Percentiles rank a stretch among this genome's conserved stretches.
phyloP scores from a whole-genome alignment of 768 basidiomycete genomes.

The Candolleomyces aberdarensis region DNA sequence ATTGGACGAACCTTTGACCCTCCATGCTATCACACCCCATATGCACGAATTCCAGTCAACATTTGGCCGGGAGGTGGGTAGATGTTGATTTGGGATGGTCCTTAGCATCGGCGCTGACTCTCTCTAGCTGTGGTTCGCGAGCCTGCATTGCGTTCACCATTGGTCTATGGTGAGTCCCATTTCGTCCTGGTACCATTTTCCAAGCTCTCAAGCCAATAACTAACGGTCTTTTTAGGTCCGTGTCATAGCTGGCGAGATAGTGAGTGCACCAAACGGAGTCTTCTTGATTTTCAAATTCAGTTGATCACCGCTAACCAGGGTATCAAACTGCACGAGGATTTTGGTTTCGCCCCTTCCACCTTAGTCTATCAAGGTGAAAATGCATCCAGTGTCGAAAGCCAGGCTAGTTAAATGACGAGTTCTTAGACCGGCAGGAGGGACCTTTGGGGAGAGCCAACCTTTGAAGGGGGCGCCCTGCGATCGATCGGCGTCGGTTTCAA shows the following conservation, averaged over 20 bases:
- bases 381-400: neutral
- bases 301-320: constrained; percentile 36
- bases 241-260: constrained; percentile 80
- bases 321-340: constrained; percentile 67
- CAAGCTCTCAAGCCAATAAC: neutral
- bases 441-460: constrained; percentile 66
- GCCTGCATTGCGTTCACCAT: constrained; percentile 83
- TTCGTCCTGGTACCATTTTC: neutral
- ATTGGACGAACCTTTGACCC: constrained; percentile 57
- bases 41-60: constrained; percentile 74
- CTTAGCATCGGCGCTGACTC: neutral
- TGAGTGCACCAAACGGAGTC: constrained; percentile 29
- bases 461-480: constrained; percentile 21
- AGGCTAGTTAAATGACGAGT: constrained; percentile 8
- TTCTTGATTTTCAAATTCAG: constrained; percentile 3
- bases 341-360: constrained; percentile 86
- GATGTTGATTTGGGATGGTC: neutral
- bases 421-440: constrained; percentile 43
- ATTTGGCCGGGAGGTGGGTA: constrained; percentile 73
- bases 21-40: constrained; percentile 81
- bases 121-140: constrained; percentile 79
- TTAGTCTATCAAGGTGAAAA: constrained; percentile 64
- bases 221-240: constrained; percentile 51
- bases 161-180: constrained; percentile 74
- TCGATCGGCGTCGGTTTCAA: neutral